Conservation (phyloP, 2,329 filamentous ascomycete species). For the Claviceps sp. region DNA sequence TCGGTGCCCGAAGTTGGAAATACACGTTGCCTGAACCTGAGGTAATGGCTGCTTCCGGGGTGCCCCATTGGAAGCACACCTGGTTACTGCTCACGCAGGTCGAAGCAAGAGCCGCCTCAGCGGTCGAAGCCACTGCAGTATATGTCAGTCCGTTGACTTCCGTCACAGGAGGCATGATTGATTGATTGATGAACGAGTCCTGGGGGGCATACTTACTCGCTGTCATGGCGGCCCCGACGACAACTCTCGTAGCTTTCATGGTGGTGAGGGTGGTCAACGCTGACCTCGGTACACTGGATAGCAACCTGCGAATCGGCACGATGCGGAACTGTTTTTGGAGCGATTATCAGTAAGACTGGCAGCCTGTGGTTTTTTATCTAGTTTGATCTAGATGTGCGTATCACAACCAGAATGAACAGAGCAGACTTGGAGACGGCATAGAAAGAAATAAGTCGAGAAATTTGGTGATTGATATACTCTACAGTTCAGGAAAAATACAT, state of each 20-base stretch:
- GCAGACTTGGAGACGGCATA: no score
- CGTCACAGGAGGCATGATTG: neutral
- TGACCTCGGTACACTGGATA: neutral
- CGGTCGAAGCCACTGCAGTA: neutral
- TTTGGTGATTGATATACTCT: no score
- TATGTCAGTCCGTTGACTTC: neutral
- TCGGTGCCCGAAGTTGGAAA: slow-evolving; percentile 38
- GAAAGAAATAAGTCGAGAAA: no score
- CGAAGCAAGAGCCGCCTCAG: neutral
- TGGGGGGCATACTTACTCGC: neutral
- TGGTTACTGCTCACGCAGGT: neutral
- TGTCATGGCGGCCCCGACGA: neutral
- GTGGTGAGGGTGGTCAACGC: neutral
- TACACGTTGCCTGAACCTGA: slow-evolving; percentile 42
- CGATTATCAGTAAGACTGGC: no score
- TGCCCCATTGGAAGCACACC: slow-evolving; percentile 42
- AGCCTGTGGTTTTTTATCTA: no score
- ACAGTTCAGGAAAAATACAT: no score
- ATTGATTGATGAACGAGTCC: neutral
- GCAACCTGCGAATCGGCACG: neutral
- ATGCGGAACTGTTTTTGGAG: neutral
- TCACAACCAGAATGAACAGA: no score
- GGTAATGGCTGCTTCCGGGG: slow-evolving; percentile 35
- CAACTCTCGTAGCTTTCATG: neutral
- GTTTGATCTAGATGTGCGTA: no score